Evolutionary conservation across 306 rosid genomes (phyloP).

Genomic region (Oemleria cerasiformis): DNA sequence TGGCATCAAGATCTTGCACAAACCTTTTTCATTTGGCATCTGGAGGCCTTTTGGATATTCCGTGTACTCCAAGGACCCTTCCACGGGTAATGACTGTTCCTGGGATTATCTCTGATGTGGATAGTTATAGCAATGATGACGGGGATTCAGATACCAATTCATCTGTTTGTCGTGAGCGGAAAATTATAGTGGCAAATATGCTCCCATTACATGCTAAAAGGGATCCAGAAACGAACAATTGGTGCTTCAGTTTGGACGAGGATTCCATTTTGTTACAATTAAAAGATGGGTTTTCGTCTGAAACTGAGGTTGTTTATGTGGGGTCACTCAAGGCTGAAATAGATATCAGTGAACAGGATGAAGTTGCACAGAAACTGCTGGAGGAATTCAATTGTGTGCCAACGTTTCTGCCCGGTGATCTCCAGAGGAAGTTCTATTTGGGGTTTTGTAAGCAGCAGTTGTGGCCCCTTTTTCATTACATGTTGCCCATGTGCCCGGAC

Average conservation of each 20-base stretch:
- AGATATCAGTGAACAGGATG: slow-evolving; percentile 67
- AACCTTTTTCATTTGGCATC: slow-evolving; percentile 54
- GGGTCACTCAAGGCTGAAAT: slow-evolving; percentile 77
- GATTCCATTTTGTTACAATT: slow-evolving; percentile 70
- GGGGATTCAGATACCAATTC: slow-evolving; percentile 66
- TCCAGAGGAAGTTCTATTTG: slow-evolving; percentile 60
- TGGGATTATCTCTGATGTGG: slow-evolving; percentile 68
- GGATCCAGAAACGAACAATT: slow-evolving; percentile 52
- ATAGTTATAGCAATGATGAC: slow-evolving; percentile 41
- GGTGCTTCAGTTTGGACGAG: slow-evolving; percentile 75
- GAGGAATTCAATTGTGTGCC: slow-evolving; percentile 73
- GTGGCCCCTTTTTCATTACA: slow-evolving; percentile 90
- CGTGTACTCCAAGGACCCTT: slow-evolving; percentile 63
- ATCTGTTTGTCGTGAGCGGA: slow-evolving; percentile 58
- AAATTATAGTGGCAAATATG: slow-evolving; percentile 79
- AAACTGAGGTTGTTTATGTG: slow-evolving; percentile 70
- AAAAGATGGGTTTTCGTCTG: slow-evolving; percentile 69
- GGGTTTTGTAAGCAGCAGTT: slow-evolving; percentile 76
- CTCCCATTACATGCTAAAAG: slow-evolving; percentile 72
- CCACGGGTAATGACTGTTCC: slow-evolving; percentile 73
- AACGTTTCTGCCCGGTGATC: slow-evolving; percentile 71
- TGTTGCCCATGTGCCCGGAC: slow-evolving; percentile 78
- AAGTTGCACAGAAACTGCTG: slow-evolving; percentile 66
- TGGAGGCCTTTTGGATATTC: slow-evolving; percentile 59
- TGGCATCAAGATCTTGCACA: slow-evolving; percentile 60